phyloP scores from a whole-genome alignment of 352 stramenopile genomes.

The Halophytophthora polymorphica region DNA sequence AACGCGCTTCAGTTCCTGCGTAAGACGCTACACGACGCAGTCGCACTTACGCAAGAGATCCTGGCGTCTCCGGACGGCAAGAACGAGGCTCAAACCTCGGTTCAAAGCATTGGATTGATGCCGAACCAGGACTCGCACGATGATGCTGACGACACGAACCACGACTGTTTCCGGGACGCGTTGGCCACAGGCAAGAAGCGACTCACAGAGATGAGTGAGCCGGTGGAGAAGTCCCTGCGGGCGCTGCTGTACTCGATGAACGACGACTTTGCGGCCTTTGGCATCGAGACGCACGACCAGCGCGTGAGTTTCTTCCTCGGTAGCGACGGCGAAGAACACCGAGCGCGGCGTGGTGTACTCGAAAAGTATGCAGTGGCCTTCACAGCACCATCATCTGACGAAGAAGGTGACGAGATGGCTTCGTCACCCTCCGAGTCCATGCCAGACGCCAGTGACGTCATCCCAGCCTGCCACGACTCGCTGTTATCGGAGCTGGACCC shows the following conservation, averaged over 20 bases:
- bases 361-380: constrained; percentile 45
- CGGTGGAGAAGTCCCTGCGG: constrained; percentile 38
- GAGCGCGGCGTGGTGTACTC: constrained; percentile 39
- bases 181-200: constrained; percentile 32
- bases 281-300: constrained; percentile 62
- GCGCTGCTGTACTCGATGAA: constrained; percentile 62
- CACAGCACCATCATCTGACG: constrained; percentile 4
- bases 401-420: constrained; percentile 2
- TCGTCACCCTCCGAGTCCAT: background rate
- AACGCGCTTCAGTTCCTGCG: constrained; percentile 23
- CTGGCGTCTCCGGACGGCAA: constrained; percentile 10
- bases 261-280: constrained; percentile 65
- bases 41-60: constrained; percentile 31
- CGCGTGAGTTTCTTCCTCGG: constrained; percentile 73
- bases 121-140: constrained; percentile 17
- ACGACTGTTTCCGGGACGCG: constrained; percentile 26
- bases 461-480: constrained; percentile 19
- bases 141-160: constrained; percentile 11
- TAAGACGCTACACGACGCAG: constrained; percentile 48
- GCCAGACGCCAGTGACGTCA: background rate
- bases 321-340: constrained; percentile 34
- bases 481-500: constrained; percentile 67
- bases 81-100: constrained; percentile 6
- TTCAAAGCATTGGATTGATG: constrained; percentile 1
- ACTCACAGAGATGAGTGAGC: constrained; percentile 32